Evolutionary conservation across 2,329 filamentous ascomycete genomes (phyloP), one percentile per base, ranked within the genome.

Genomic region (Colletotrichum karsti): DNA sequence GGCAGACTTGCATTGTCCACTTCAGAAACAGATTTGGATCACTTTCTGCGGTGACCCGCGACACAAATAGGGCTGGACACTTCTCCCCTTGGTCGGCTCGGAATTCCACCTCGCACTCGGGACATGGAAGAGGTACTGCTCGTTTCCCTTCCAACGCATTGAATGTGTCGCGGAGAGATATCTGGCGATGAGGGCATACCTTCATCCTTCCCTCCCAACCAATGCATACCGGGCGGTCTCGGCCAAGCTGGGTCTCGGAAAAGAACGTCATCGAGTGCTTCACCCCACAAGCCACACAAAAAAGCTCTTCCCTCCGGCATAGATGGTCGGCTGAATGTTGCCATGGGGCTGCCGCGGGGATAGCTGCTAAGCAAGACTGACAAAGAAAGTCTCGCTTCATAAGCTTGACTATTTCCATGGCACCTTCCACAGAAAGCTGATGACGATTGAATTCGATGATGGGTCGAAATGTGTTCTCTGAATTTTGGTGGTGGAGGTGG

Each of bases 1-100:
- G 22, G n/a, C 22, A 56, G 8, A 56, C 53, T 13, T 41, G 18
- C 33, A 56, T 39, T n/a, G 22, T 42, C 35, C 53, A 56, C 3
- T 30, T 13, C 0, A 44, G n/a, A n/a, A n/a, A n/a, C n/a, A n/a
- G n/a, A n/a, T n/a, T n/a, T n/a, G n/a, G n/a, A n/a, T n/a, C n/a
- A n/a, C n/a, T n/a, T n/a, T n/a, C n/a, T n/a, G n/a, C n/a, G n/a
- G n/a, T n/a, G n/a, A n/a, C n/a, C n/a, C n/a, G n/a, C n/a, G 41
- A 44, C 18, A 1, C 18, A 44, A 44, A 44, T 12, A 44, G 41
- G 0, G 7, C 10, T 3, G 18, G 18, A 20, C 41, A 44, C 10
- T 12, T n/a, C 41, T 44, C 41, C 0, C 18, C 41, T 1, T 13
- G 41, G 10, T 12, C 41, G 10, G 18, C 41, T n/a, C 13, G 1